Base-by-base conservation (phyloP, 2,329 filamentous ascomycete species). In the Aspergillus ruber region DNA sequence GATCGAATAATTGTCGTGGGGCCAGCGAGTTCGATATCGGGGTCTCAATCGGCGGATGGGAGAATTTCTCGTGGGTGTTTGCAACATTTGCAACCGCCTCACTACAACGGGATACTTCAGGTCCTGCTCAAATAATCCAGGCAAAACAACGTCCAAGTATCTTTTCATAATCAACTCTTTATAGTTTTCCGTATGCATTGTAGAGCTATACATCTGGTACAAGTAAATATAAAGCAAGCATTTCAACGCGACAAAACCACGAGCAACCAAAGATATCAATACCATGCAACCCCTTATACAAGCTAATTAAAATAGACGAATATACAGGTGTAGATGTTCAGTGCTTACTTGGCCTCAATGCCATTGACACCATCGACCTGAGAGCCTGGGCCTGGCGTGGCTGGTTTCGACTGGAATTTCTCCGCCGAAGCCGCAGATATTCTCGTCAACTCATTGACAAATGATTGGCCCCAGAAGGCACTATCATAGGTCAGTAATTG, bases 381-480 rank as follows among this genome's bases (percentile, higher is more conserved):
- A 13, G 50, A 50, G 39, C 46, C 48, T 20, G 44, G 45, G 7
- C 41, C 41, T 21, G 57, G 21, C 21, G 56, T 52, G 20, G 63
- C 47, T 49, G 66, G 62, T 49, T 60, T 63, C 6, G 64, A 52
- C 36, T 67, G 63, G 42, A 69, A 60, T 44, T 68, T 69, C 38
- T 63, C 63, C 36, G 64, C 61, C 6, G 66, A 63, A 36, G 63
- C 62, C 2, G 56, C 70, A 15, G 78, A 80, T 55, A 83, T 81
- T 51, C 77, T 74, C 6, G 72, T 81, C 54, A 97, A 78, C 69
- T 96, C 91, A 10, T 81, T 81, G 44, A 96, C 90, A 65, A 97
- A 97, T 56, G 86, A 90, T 66, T 90, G 82, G 21, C 91, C 91
- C 91, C 91, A 97, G 85, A 93, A 96, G 8, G 90, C 87, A 66